Evolutionary conservation across 1,139 yeast species (phyloP).

Genomic region (Hyphopichia buzzinii): DNA sequence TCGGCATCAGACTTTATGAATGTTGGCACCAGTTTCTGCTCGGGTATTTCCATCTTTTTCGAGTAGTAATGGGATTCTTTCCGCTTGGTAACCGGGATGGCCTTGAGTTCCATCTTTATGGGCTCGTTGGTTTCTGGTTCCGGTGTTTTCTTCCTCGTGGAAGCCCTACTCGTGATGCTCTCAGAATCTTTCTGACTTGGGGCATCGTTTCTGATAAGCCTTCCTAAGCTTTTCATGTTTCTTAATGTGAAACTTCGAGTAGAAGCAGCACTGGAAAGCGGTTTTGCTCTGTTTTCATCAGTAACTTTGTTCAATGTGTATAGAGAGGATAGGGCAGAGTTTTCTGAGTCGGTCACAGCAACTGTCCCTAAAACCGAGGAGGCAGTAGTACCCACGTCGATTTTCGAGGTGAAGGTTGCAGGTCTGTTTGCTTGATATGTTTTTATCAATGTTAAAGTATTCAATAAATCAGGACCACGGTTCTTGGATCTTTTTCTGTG

Average conservation of each 20-base stretch:
- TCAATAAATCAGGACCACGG: background rate
- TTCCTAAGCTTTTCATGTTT: slow-evolving; percentile 1
- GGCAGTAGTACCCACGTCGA: slow-evolving; percentile 28
- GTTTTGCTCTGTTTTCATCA: slow-evolving; percentile 20
- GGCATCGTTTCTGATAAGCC: background rate
- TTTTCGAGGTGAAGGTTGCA: slow-evolving; percentile 12
- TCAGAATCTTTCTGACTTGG: slow-evolving; percentile 1
- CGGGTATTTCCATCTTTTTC: background rate
- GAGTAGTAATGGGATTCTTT: slow-evolving; percentile 1
- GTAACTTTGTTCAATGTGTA: slow-evolving; percentile 39
- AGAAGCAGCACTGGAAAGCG: slow-evolving; percentile 9
- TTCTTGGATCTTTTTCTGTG: background rate
- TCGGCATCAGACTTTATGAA: background rate
- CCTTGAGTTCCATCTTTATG: background rate
- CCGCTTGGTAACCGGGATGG: slow-evolving; percentile 1
- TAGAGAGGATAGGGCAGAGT: slow-evolving; percentile 39
- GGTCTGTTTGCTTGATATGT: slow-evolving; percentile 3
- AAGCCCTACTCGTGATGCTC: background rate
- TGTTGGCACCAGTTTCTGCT: background rate
- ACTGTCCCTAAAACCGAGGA: slow-evolving; percentile 42
- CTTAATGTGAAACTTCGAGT: slow-evolving; percentile 8
- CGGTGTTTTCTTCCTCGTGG: background rate
- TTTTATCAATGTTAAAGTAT: slow-evolving; percentile 2
- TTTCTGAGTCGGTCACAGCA: slow-evolving; percentile 24
- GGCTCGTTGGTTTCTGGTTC: background rate